Percentiles rank a stretch among this genome's conserved stretches.
Evolutionary conservation across 2,329 filamentous ascomycete species (phyloP).

Genomic region (Paraphoma chrysanthemicola): DNA sequence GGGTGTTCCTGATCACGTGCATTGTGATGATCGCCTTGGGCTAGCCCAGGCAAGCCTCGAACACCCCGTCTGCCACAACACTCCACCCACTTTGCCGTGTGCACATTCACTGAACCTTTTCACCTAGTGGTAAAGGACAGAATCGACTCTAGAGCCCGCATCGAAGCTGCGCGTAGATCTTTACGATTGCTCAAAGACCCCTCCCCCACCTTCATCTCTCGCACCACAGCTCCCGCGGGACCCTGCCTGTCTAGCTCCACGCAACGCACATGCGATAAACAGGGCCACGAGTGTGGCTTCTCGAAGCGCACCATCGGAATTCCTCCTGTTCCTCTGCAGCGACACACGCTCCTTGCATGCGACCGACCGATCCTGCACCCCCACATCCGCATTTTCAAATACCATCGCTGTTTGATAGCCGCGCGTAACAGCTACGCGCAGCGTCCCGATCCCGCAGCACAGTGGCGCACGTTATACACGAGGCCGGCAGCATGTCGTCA

Average conservation of each 20-base stretch:
- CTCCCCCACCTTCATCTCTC: constrained; percentile 17
- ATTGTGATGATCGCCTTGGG: background rate
- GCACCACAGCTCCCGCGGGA: constrained; percentile 14
- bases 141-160: background rate
- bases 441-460: constrained; percentile 21
- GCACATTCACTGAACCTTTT: constrained; percentile 1
- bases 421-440: constrained; percentile 27
- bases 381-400: constrained; percentile 39
- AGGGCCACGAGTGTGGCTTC: constrained; percentile 23
- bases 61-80: constrained; percentile 17
- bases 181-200: constrained; percentile 17
- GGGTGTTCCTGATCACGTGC: constrained; percentile 18
- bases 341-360: constrained; percentile 3
- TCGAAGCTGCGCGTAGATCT: constrained; percentile 5
- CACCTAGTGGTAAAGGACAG: background rate
- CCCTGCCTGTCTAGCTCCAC: constrained; percentile 11
- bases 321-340: background rate
- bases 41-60: constrained; percentile 20
- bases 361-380: constrained; percentile 15
- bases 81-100: constrained; percentile 11
- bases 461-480: constrained; percentile 16
- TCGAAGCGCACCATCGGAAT: constrained; percentile 1
- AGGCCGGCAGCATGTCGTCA: constrained; percentile 57
- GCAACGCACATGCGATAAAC: constrained; percentile 23
- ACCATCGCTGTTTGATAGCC: constrained; percentile 29